Conservation (phyloP, 805 yeast species). For the Torulaspora microellipsoides region DNA sequence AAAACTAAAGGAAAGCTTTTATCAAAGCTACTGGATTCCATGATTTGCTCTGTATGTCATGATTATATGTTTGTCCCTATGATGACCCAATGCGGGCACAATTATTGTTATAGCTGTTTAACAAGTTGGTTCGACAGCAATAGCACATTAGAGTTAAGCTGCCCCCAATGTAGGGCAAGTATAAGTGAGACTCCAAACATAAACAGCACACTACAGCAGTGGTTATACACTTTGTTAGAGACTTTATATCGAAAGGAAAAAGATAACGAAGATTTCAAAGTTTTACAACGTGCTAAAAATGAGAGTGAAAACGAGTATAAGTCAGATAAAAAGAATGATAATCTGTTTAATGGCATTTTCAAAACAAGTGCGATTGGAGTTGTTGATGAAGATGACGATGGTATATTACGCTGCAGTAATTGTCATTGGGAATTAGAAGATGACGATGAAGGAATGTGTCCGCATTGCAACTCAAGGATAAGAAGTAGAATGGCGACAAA, state of each 20-base stretch:
- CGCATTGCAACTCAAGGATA: constrained; percentile 60
- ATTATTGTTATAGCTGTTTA: constrained; percentile 66
- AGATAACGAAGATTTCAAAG: constrained; percentile 19
- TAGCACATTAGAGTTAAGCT: constrained; percentile 43
- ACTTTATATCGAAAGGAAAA: constrained; percentile 28
- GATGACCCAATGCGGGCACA: constrained; percentile 64
- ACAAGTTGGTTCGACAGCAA: constrained; percentile 51
- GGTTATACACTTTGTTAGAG: constrained; percentile 41
- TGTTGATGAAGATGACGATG: constrained; percentile 56
- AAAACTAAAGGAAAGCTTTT: constrained; percentile 15
- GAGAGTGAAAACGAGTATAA: constrained; percentile 13
- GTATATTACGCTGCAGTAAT: constrained; percentile 66
- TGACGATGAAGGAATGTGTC: constrained; percentile 53
- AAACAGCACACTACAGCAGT: constrained; percentile 49
- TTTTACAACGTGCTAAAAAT: constrained; percentile 20
- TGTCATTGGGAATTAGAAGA: constrained; percentile 72
- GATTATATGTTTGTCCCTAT: constrained; percentile 66
- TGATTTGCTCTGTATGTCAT: constrained; percentile 59
- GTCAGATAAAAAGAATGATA: constrained; percentile 26
- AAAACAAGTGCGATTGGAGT: constrained; percentile 46
- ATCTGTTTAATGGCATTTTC: constrained; percentile 48
- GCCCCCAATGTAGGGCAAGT: constrained; percentile 62
- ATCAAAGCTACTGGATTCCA: constrained; percentile 26
- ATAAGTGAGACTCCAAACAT: constrained; percentile 48
- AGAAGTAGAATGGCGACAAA: constrained; percentile 20